Base-by-base conservation (phyloP, 495 filamentous ascomycete species). In the Neurospora discreta region DNA sequence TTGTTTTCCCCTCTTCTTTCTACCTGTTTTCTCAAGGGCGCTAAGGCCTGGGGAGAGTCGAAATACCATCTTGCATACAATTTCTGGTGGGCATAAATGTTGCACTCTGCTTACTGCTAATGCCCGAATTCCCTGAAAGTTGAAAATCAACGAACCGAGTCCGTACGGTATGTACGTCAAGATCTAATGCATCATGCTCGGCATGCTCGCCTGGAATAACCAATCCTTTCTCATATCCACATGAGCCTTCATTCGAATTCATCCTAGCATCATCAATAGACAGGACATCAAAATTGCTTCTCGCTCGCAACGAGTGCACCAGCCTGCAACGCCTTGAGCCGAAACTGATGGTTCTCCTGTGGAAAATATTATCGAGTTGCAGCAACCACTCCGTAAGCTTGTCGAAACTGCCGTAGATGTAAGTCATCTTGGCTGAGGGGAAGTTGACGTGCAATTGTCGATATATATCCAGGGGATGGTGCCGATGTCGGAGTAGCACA, bases 401-500 rank as follows among this genome's bases (percentile, higher is more conserved):
- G 68, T 73, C 68, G 41, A 73, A 74, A 58, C 70, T 38, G 1
- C 71, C 44, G 44, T 71, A 74, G 10, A 72, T 36, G 26, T 72
- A 71, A 16, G 73, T 72, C 5, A 42, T 68, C 33, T 73, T 70
- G 15, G 72, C 69, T 9, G 70, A 60, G 26, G 72, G 60, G 20
- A 71, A 71, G 20, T 71, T 38, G n/a, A 10, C 46, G 15, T 69
- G 46, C 39, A 68, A 26, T 15, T 46, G 36, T 46, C 71, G 30
- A 40, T 33, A 20, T 38, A 36, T n/a, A 46, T 46, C 73, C 58
- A 68, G 5, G 69, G 52, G 68, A 72, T 72, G 8, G 73, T 73
- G 71, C 76, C 78, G 1, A 76, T 75, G 65, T 80, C 77, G 20
- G 74, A 76, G 39, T 74, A 70, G 68, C 81, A 81, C 74, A 81